Evolutionary conservation across 495 filamentous ascomycete species (phyloP).

Genomic region (Hapsidospora chrysogenum): DNA sequence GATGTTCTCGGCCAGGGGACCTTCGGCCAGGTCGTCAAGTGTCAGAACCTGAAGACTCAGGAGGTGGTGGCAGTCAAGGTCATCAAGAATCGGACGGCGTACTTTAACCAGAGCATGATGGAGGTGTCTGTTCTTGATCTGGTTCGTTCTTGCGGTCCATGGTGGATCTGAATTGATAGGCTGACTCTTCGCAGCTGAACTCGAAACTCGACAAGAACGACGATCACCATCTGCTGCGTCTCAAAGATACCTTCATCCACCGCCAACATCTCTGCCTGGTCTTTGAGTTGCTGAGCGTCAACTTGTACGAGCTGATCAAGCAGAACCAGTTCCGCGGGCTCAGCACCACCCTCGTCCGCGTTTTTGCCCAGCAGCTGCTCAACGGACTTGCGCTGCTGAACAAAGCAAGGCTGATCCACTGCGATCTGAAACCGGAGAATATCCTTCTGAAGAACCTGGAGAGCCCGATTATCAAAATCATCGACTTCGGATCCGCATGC

Average conservation of each 20-base stretch:
- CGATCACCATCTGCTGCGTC: constrained; percentile 86
- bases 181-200: constrained; percentile 49
- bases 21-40: constrained; percentile 99
- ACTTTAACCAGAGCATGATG: constrained; percentile 99
- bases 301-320: constrained; percentile 97
- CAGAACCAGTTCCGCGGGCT: constrained; percentile 98
- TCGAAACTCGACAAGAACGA: constrained; percentile 98
- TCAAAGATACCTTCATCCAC: constrained; percentile 98
- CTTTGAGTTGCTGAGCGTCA: constrained; percentile 94
- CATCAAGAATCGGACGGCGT: constrained; percentile 97
- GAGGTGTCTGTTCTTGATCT: constrained; percentile 96
- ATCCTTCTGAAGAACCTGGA: constrained; percentile 97
- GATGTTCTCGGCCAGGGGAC: constrained; percentile 97
- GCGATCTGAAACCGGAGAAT: constrained; percentile 97
- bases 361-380: constrained; percentile 93
- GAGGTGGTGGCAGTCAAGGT: constrained; percentile 99
- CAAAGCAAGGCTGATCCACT: constrained; percentile 95
- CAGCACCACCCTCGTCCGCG: constrained; percentile 92
- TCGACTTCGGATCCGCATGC: constrained; percentile 97
- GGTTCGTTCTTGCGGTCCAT: constrained; percentile 25
- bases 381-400: constrained; percentile 86
- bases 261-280: constrained; percentile 94
- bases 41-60: constrained; percentile 93
- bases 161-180: background rate
- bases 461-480: constrained; percentile 99